These are phyloP conservation scores for Eragrostis curvula DNA, from an alignment of 176 grass and related monocot species.

Conservation along the genomic window DNA sequence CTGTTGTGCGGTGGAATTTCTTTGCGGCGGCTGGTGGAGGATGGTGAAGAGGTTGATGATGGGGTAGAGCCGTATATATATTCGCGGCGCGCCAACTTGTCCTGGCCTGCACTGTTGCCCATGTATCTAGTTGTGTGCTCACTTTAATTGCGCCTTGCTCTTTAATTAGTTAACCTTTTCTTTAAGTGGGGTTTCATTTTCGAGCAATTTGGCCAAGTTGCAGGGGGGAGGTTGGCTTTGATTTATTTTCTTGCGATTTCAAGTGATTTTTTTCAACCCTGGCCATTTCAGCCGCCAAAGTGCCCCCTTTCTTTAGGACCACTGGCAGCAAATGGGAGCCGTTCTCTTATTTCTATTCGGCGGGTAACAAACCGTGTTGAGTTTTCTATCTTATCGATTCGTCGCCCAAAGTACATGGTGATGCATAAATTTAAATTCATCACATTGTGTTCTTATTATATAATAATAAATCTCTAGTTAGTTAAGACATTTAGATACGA, in stretches of 20 bases:
- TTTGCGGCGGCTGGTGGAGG: slow-evolving; percentile 35
- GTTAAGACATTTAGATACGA: too few relatives aligned
- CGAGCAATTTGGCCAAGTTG: slow-evolving; percentile 57
- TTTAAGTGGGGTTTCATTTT: slow-evolving; percentile 19
- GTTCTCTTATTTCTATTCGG: neutral
- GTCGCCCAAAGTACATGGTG: neutral
- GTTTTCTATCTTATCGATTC: neutral
- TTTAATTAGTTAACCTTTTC: slow-evolving; percentile 17
- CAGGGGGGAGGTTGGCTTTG: slow-evolving; percentile 16
- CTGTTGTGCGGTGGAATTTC: slow-evolving; percentile 30
- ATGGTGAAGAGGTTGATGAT: slow-evolving; percentile 23
- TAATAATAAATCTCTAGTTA: too few relatives aligned
- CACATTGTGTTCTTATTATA: neutral
- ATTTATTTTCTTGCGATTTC: slow-evolving; percentile 15
- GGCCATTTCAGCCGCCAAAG: neutral
- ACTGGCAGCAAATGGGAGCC: neutral
- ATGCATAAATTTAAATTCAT: neutral
- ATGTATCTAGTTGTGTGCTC: slow-evolving; percentile 38
- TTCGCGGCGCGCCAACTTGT: slow-evolving; percentile 40
- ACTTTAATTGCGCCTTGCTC: slow-evolving; percentile 44
- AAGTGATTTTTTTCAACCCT: neutral
- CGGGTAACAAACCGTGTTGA: neutral
- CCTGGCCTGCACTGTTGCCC: slow-evolving; percentile 39
- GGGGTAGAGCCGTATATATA: slow-evolving; percentile 48
- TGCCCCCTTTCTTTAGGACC: neutral